Evolutionary conservation across 2,329 filamentous ascomycete species (phyloP).

Genomic region (Hawksworthiomyces lignivorus): DNA sequence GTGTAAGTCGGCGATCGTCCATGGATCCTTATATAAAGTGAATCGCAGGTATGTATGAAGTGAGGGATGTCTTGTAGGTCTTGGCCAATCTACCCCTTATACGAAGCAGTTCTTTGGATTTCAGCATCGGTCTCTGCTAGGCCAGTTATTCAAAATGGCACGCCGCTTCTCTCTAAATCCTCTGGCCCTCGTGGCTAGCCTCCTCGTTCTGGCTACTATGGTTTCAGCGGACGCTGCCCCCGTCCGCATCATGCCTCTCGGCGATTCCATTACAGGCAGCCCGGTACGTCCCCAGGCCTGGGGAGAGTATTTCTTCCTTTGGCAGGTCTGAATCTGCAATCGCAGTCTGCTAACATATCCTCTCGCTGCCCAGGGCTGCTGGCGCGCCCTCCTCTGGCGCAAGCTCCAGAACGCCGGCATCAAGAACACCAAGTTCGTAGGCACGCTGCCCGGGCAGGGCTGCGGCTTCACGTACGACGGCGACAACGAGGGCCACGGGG

Average conservation of each 20-base stretch:
- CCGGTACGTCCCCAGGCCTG: constrained; percentile 13
- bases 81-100: too few species aligned
- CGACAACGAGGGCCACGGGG: constrained; percentile 37
- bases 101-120: too few species aligned
- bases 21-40: too few species aligned
- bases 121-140: too few species aligned
- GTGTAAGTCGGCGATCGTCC: too few species aligned
- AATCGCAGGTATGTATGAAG: too few species aligned
- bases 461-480: constrained; percentile 32
- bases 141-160: too few species aligned
- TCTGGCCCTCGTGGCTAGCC: neutral
- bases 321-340: too few species aligned
- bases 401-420: constrained; percentile 22
- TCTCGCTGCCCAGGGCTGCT: constrained; percentile 20
- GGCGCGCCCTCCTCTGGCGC: constrained; percentile 26
- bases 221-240: neutral
- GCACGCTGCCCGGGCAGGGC: constrained; percentile 25
- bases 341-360: neutral
- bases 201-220: neutral
- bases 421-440: constrained; percentile 28
- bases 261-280: constrained; percentile 21
- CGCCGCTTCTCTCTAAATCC: neutral
- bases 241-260: constrained; percentile 19
- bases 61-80: too few species aligned
- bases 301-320: too few species aligned